A percentile compares a stretch with the other conserved stretches of the same genome.
Conservation (phyloP, 139 green algal species). For the Chlamydomonas schloesseri region DNA sequence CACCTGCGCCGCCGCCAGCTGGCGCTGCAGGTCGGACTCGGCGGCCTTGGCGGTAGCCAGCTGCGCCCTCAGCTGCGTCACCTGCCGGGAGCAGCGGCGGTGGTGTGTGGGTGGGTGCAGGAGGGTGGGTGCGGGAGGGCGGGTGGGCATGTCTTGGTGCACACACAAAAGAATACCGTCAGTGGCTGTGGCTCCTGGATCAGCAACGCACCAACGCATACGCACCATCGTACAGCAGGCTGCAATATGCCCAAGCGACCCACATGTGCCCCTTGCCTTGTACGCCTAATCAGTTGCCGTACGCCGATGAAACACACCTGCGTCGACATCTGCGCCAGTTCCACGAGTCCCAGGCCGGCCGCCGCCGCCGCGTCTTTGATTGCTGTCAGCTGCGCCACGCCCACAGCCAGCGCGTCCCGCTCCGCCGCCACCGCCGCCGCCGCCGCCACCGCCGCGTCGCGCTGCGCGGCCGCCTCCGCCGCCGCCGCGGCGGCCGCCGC, state of each 20-base stretch:
- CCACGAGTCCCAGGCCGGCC: conserved; percentile 3
- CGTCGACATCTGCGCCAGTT: conserved; percentile 19
- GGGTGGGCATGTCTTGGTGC: too few species aligned
- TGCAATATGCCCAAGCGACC: too few species aligned
- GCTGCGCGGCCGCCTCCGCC: background rate
- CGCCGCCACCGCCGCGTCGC: background rate
- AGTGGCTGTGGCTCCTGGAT: too few species aligned
- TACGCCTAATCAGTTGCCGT: too few species aligned
- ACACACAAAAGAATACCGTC: too few species aligned
- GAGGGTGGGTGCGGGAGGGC: too few species aligned
- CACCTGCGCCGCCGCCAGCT: conserved; percentile 13
- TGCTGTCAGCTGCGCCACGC: background rate
- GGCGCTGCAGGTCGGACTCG: conserved; percentile 13
- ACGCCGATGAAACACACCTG: too few species aligned
- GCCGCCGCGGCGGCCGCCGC: background rate
- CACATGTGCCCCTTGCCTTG: too few species aligned
- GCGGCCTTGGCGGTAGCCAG: background rate
- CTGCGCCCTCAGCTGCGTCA: background rate
- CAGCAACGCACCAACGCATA: too few species aligned
- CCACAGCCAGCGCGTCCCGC: background rate
- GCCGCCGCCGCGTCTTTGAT: conserved; percentile 12
- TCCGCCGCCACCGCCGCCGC: background rate
- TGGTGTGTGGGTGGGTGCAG: too few species aligned
- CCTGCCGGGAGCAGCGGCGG: background rate
- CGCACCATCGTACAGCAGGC: too few species aligned